A percentile compares a stretch with the other conserved stretches of the same genome.
phyloP scores from a whole-genome alignment of 192 early-diverging fungal genomes.

The Backusella tarrabulga region DNA sequence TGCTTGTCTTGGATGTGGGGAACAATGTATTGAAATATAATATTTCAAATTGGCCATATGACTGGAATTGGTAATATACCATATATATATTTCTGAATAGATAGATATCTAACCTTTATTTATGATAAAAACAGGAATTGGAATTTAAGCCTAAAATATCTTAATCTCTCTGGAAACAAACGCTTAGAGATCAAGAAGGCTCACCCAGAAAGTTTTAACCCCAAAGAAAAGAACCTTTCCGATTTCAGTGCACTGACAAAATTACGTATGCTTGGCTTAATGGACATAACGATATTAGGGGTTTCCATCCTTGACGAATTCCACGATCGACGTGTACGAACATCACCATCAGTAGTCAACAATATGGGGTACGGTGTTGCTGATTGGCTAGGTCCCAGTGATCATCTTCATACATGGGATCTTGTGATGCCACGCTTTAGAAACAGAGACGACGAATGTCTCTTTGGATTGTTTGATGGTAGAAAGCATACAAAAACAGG shows the following conservation, averaged over 20 bases:
- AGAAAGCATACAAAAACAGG: conserved; percentile 47
- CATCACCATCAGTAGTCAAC: conserved; percentile 76
- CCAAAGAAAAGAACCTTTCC: conserved; percentile 52
- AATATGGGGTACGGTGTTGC: conserved; percentile 86
- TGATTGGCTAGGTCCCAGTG: conserved; percentile 68
- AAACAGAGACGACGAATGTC: conserved; percentile 78
- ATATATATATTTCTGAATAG: not conserved
- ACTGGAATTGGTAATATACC: conserved; percentile 87
- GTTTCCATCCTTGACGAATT: conserved; percentile 80
- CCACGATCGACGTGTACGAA: conserved; percentile 77
- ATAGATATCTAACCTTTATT: not conserved
- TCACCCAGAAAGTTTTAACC: conserved; percentile 10
- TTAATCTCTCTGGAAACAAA: conserved; percentile 91
- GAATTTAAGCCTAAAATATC: conserved; percentile 85
- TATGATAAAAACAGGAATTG: conserved; percentile 63
- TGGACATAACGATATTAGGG: conserved; percentile 82
- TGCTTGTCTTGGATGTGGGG: conserved; percentile 80
- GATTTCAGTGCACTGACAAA: conserved; percentile 79
- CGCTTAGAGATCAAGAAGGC: conserved; percentile 78
- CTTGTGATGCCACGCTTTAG: conserved; percentile 82
- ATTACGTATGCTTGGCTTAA: conserved; percentile 77
- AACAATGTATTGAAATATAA: conserved; percentile 91
- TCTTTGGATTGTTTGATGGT: conserved; percentile 89
- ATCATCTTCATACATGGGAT: conserved; percentile 83
- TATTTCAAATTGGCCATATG: conserved; percentile 92